Base-by-base conservation (phyloP, 1,284 basidiomycete genomes). In the Vanrija pseudolonga region DNA sequence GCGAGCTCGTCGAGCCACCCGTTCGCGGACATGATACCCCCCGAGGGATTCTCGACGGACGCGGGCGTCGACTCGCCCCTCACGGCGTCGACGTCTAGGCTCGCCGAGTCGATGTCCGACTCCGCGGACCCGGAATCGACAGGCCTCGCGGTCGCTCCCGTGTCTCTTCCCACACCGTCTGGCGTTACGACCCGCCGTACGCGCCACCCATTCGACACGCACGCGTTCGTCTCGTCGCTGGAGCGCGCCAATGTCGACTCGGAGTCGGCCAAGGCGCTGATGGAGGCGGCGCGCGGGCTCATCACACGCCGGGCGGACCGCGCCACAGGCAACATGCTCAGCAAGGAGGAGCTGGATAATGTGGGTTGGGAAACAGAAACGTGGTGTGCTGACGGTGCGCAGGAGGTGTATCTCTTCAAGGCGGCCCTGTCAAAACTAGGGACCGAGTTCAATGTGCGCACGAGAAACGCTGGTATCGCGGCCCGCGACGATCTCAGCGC, bases 381-480 rank as follows among this genome's bases (percentile, higher is more conserved):
- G n/a, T 26, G 2, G 8, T n/a, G 11, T 6, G 24, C 46, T 49
- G 26, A 55, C 36, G 39, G 18, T 9, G 7, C 26, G 6, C 63
- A 95, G 91, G 88, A 95, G 84, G 91, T 92, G 11, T 98, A 98
- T 72, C 80, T 98, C 26, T 97, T 97, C 76, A 85, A 86, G 50
- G 95, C 96, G 8, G 96, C 96, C 0, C 75, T 98, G 28, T 89
- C 90, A 0, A 94, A 98, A 73, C 80, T 97, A 40, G 84, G 91
- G 19, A 88, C 90, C 9, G 95, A 97, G 69, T 83, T 91, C 40
- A 86, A 88, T 9, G 84, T 93, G 61, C 84, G 84, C 51, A 87
- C 88, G 3, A 83, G 89, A 54, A 96, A 92, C 67, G 92, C 96
- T 67, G 87, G 85, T 17, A 85, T 91, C 12, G 82, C 88, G 5